Base-by-base conservation (phyloP, 164 flowering plant species). In the Cinnamomum micranthum region DNA sequence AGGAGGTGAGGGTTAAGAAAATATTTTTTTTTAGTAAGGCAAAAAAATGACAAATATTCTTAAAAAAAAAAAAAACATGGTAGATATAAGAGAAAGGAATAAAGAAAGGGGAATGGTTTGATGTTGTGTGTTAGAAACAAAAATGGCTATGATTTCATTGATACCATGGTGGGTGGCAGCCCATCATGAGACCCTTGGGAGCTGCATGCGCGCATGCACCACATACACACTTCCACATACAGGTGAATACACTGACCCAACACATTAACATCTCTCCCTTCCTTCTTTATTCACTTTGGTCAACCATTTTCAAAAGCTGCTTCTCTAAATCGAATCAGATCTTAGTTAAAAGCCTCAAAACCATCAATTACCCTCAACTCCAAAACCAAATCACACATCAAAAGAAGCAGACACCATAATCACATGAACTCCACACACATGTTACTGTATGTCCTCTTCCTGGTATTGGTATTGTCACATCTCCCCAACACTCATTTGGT, bases 161-260 rank as follows among this genome's bases (percentile, higher is more conserved):
- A 80, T 74, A 59, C 71, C 70, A 17, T 62, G 76, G 77, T 78
- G 74, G 76, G 70, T 68, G 80, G 79, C 76, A 74, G 70, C 68
- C 58, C 81, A 79, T 76, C 66, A 82, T 79, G 73, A 55, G n/a
- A 79, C 77, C 77, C 71, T 72, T 69, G 74, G 68, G 65, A 74
- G 41, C 77, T 79, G 68, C 81, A 79, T 77, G 81, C 84, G 84
- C 84, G 82, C 84, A 82, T 82, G 84, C 84, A 79, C 67, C 65
- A 59, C 51, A 65, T 77, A 63, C 71, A 80, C 77, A 41, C 76
- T 51, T 13, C 65, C 28, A 41, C 25, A 6, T 62, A 6, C 52
- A 12, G 2, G 22, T 17, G 28, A 11, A 67, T 67, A 13, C 66
- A 63, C 65, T 24, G 22, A 24, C 3, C 20, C 15, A 22, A 28